These are phyloP conservation scores for Polytrichum formosum DNA, from an alignment of 225 moss, liverwort and hornwort species.

Conservation along the genomic window DNA sequence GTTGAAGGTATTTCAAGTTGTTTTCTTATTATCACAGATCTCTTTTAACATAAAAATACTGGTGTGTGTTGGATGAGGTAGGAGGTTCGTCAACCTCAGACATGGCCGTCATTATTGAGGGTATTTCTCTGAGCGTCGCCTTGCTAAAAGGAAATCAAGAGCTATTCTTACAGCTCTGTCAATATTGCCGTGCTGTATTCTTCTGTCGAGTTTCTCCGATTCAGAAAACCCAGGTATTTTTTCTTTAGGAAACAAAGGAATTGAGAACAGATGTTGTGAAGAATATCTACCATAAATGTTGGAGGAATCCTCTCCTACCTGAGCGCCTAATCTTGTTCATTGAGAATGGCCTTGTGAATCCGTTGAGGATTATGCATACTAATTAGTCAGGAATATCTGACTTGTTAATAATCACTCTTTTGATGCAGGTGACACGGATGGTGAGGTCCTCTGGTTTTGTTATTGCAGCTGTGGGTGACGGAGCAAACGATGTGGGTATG, in stretches of 20 bases:
- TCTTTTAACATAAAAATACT: too few relatives aligned
- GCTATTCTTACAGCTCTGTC: conserved; percentile 72
- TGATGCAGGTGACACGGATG: conserved; percentile 58
- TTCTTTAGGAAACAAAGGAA: too few relatives aligned
- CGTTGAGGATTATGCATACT: too few relatives aligned
- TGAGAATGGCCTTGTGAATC: too few relatives aligned
- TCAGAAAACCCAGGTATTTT: conserved; percentile 78
- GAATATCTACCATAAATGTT: too few relatives aligned
- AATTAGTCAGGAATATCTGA: too few relatives aligned
- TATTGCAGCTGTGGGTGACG: conserved; percentile 85
- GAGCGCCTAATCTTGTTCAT: too few relatives aligned
- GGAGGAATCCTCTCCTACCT: too few relatives aligned
- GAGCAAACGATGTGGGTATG: conserved; percentile 97
- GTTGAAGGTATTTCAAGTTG: not conserved
- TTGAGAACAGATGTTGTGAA: too few relatives aligned
- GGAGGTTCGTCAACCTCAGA: conserved; percentile 43
- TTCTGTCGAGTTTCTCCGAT: conserved; percentile 93
- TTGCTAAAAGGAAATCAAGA: conserved; percentile 67
- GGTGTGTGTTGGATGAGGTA: too few relatives aligned
- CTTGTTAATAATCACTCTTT: too few relatives aligned
- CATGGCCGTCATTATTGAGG: conserved; percentile 90
- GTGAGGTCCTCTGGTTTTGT: conserved; percentile 64
- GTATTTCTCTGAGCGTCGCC: conserved; percentile 68
- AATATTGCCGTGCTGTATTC: conserved; percentile 77
- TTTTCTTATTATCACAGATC: not conserved